These are phyloP conservation scores for Lentinula novae-zelandiae DNA, from an alignment of 1,284 basidiomycete genomes.

Conservation along the genomic window DNA sequence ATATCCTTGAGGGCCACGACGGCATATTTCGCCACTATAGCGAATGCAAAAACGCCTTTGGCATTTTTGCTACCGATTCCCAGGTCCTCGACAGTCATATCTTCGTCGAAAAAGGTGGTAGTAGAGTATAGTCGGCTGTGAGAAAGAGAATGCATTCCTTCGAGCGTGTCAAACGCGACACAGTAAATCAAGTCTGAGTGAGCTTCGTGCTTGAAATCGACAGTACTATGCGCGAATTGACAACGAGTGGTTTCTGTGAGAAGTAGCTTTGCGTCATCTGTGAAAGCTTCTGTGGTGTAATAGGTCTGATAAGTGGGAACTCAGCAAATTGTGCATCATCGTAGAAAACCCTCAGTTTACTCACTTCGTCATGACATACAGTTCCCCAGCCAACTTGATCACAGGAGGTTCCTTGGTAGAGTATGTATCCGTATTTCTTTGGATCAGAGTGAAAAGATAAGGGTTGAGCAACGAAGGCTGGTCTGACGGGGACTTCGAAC, in stretches of 20 bases:
- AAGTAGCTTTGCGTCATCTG: conserved; percentile 52
- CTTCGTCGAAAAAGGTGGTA: conserved; percentile 75
- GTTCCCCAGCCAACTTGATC: conserved; percentile 56
- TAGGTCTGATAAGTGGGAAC: conserved; percentile 53
- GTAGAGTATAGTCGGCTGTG: conserved; percentile 75
- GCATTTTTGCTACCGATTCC: conserved; percentile 77
- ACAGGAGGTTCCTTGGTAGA: conserved; percentile 84
- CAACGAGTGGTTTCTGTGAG: conserved; percentile 72
- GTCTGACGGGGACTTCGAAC: conserved; percentile 66
- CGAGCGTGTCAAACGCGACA: conserved; percentile 71
- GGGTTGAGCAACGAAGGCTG: conserved; percentile 58
- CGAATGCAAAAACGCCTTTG: conserved; percentile 82
- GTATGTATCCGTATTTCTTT: conserved; percentile 65
- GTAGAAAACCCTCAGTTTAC: conserved; percentile 14
- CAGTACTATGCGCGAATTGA: conserved; percentile 82
- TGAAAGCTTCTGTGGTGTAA: conserved; percentile 83
- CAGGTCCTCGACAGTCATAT: conserved; percentile 71
- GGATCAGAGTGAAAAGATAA: conserved; percentile 82
- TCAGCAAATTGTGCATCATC: conserved; percentile 8
- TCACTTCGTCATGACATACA: conserved; percentile 75
- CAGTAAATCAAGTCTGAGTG: conserved; percentile 79
- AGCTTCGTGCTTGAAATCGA: conserved; percentile 73
- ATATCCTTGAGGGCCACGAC: conserved; percentile 82
- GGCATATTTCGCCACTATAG: conserved; percentile 87
- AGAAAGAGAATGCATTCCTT: conserved; percentile 47